These are phyloP conservation scores for Boletales sp. DNA, from an alignment of 768 basidiomycete species.

Conservation along the genomic window DNA sequence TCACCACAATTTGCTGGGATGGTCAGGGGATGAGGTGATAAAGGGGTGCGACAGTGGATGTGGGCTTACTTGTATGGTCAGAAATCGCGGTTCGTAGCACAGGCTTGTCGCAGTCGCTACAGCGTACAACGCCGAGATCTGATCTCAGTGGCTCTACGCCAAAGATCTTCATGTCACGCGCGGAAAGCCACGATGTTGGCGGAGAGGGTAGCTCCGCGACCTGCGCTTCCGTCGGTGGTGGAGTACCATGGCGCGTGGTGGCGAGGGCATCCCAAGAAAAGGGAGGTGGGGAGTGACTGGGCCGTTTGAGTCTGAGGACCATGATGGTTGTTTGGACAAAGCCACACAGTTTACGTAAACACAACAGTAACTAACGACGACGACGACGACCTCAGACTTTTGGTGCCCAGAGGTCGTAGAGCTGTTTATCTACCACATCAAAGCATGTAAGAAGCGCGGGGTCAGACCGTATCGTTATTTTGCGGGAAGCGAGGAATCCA, in stretches of 20 bases:
- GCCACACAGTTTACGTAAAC: slow-evolving; percentile 19
- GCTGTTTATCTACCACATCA: slow-evolving; percentile 69
- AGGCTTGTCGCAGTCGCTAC: slow-evolving; percentile 80
- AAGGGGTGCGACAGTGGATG: background rate
- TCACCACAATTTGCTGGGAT: slow-evolving; percentile 56
- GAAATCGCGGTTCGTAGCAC: slow-evolving; percentile 68
- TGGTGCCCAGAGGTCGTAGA: slow-evolving; percentile 77
- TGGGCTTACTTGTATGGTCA: slow-evolving; percentile 69
- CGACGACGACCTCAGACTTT: slow-evolving; percentile 11
- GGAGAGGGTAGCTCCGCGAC: slow-evolving; percentile 55
- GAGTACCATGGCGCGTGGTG: slow-evolving; percentile 18
- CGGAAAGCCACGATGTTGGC: slow-evolving; percentile 82
- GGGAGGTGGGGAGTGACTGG: slow-evolving; percentile 45
- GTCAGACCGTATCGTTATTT: slow-evolving; percentile 56
- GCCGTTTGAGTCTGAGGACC: slow-evolving; percentile 42
- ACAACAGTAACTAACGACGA: background rate
- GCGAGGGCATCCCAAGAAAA: slow-evolving; percentile 60
- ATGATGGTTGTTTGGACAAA: slow-evolving; percentile 23
- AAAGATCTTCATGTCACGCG: slow-evolving; percentile 85
- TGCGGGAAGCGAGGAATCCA: slow-evolving; percentile 31
- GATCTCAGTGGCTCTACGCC: slow-evolving; percentile 72
- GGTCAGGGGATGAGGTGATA: slow-evolving; percentile 6
- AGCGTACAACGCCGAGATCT: slow-evolving; percentile 65
- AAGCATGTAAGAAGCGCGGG: slow-evolving; percentile 69
- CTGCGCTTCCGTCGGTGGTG: slow-evolving; percentile 36